Evolutionary conservation across 495 filamentous ascomycete species (phyloP).

Genomic region (Acidomyces sp.): DNA sequence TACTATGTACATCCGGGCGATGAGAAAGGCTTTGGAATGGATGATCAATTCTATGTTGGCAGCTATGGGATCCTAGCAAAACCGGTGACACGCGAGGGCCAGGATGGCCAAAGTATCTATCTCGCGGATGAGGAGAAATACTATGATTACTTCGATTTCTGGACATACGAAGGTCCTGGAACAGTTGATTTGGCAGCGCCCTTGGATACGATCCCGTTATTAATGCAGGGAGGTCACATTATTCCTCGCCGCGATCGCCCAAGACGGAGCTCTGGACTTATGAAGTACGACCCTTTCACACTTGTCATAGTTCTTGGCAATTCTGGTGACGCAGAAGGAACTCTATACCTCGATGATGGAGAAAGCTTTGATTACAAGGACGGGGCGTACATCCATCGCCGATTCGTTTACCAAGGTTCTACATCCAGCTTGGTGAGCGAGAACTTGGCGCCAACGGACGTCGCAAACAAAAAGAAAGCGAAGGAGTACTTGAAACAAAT

Average conservation of each 20-base stretch:
- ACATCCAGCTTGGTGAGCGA: conserved; percentile 41
- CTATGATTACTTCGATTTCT: conserved; percentile 87
- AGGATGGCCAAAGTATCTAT: conserved; percentile 64
- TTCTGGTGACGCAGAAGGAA: conserved; percentile 60
- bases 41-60: conserved; percentile 88
- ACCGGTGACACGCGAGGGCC: conserved; percentile 66
- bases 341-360: conserved; percentile 84
- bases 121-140: conserved; percentile 76
- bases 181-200: conserved; percentile 57
- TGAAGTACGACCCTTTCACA: conserved; percentile 91
- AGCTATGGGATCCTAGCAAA: conserved; percentile 76
- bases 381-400: conserved; percentile 75
- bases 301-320: conserved; percentile 65
- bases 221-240: conserved; percentile 88
- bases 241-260: conserved; percentile 81
- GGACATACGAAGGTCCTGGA: conserved; percentile 51
- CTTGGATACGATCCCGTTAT: conserved; percentile 68
- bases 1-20: conserved; percentile 85
- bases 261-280: conserved; percentile 68
- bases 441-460: conserved; percentile 39
- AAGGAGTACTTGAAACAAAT: conserved; percentile 64
- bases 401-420: conserved; percentile 47
- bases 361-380: conserved; percentile 78
- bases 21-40: conserved; percentile 70
- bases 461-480: conserved; percentile 37